A percentile compares a stretch with the other conserved stretches of the same genome.
These are phyloP conservation scores for Sambucus nigra DNA, from an alignment of 129 eudicot species.

Conservation along the genomic window DNA sequence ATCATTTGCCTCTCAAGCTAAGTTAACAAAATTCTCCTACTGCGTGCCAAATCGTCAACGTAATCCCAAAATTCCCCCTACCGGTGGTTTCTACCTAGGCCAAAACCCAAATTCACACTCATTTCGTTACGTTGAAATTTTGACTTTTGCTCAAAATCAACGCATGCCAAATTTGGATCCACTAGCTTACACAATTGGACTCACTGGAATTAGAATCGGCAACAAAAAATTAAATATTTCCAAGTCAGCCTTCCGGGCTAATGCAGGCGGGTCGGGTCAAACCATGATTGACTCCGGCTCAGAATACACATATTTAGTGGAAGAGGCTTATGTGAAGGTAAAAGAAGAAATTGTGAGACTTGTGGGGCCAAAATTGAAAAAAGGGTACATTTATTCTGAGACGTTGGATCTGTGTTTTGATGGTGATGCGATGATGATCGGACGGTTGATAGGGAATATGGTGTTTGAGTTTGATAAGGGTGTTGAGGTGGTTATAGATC, in stretches of 20 bases:
- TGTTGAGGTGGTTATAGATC: constrained; percentile 32
- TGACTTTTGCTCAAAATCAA: constrained; percentile 54
- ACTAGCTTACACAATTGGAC: constrained; percentile 43
- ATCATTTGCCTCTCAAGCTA: constrained; percentile 62
- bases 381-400: constrained; percentile 46
- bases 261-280: constrained; percentile 71
- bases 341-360: constrained; percentile 27
- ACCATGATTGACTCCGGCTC: constrained; percentile 81
- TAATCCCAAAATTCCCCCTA: constrained; percentile 18
- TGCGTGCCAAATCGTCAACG: constrained; percentile 52
- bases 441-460: constrained; percentile 63
- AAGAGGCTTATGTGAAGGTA: constrained; percentile 53
- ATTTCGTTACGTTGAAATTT: constrained; percentile 37
- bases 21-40: constrained; percentile 49
- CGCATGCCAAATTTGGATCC: constrained; percentile 76
- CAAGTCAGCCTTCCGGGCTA: constrained; percentile 42
- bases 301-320: constrained; percentile 54
- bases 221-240: constrained; percentile 37
- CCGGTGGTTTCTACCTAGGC: constrained; percentile 65
- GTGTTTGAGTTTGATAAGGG: constrained; percentile 47
- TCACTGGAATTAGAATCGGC: constrained; percentile 48
- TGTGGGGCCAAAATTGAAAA: constrained; percentile 38
- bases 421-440: constrained; percentile 40
- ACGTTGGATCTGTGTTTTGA: constrained; percentile 72
- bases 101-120: constrained; percentile 45